Conservation (phyloP, 192 early-diverging fungal species). For the Backusella westeae region DNA sequence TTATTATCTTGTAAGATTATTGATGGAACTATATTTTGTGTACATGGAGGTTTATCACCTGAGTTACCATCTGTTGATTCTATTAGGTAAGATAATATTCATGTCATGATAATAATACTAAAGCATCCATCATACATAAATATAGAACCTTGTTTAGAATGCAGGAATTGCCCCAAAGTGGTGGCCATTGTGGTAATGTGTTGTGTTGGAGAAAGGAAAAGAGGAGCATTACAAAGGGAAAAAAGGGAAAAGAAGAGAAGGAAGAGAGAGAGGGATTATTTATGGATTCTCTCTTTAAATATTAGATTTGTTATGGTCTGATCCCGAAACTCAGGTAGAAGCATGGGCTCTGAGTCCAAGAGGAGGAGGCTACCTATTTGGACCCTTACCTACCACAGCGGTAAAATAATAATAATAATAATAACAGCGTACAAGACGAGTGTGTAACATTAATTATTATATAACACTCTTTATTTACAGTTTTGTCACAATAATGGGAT, state of each 20-base stretch:
- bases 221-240: not conserved
- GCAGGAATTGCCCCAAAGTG: slow-evolving; percentile 90
- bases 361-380: slow-evolving; percentile 38
- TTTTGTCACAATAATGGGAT: slow-evolving; percentile 40
- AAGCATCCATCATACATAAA: not conserved
- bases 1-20: slow-evolving; percentile 58
- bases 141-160: slow-evolving; percentile 74
- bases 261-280: not conserved
- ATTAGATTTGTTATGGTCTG: slow-evolving; percentile 39
- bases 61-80: slow-evolving; percentile 88
- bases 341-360: slow-evolving; percentile 38
- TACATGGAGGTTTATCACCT: slow-evolving; percentile 90
- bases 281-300: not conserved
- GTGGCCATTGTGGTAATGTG: slow-evolving; percentile 68
- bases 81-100: slow-evolving; percentile 49
- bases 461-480: slow-evolving; percentile 6
- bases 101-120: not conserved
- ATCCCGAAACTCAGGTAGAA: slow-evolving; percentile 38
- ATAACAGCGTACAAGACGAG: not conserved
- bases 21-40: slow-evolving; percentile 85
- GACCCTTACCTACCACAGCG: slow-evolving; percentile 29
- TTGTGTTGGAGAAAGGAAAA: not conserved
- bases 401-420: slow-evolving; percentile 17
- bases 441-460: not conserved
- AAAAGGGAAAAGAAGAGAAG: not conserved